Base-by-base conservation (phyloP, 176 grass and related monocot species). In the Panicum miliaceum region DNA sequence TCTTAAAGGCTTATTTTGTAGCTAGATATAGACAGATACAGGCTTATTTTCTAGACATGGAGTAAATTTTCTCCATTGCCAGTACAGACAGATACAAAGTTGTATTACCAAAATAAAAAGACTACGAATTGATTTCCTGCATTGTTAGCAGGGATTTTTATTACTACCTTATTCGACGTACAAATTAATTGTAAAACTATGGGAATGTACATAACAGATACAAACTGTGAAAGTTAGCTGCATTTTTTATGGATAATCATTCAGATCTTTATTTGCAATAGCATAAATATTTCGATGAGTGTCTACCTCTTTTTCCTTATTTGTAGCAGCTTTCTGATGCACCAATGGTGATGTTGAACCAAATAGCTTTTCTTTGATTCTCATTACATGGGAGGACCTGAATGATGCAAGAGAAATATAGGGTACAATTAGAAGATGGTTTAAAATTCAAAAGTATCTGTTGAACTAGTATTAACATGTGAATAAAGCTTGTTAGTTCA, bases 321-420 rank as follows among this genome's bases (percentile, higher is more conserved):
- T 91, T 73, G 22, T 63, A 63, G 81, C 80, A 29, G 35, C 54
- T 90, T 85, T 88, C 20, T 52, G 74, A 73, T 52, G 59, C 15
- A 61, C 29, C 41, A 65, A 64, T 86, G 77, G 45, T 9, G 78
- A 65, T 64, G 61, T 48, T 16, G 51, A 80, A 34, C 86, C 67
- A 47, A 86, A 84, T 16, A 82, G 63, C 92, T 71, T 85, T 47
- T 83, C 87, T 86, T 88, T 93, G 43, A 86, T 76, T 36, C 82
- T 87, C 18, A 58, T 48, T 57, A 80, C 77, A 69, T 89, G 82
- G 46, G 89, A 84, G 48, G 86, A 67, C 58, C 94, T 97, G 89
- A 7, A 83, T 48, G 11, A 66, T 54, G 51, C 0, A 76, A 85
- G 43, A 51, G 42, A 79, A 64, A 65, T 22, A 65, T 34, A 73